A percentile compares a stretch with the other conserved stretches of the same genome.
Conservation (phyloP, 2,329 filamentous ascomycete species). For the Huntiella omanensis region DNA sequence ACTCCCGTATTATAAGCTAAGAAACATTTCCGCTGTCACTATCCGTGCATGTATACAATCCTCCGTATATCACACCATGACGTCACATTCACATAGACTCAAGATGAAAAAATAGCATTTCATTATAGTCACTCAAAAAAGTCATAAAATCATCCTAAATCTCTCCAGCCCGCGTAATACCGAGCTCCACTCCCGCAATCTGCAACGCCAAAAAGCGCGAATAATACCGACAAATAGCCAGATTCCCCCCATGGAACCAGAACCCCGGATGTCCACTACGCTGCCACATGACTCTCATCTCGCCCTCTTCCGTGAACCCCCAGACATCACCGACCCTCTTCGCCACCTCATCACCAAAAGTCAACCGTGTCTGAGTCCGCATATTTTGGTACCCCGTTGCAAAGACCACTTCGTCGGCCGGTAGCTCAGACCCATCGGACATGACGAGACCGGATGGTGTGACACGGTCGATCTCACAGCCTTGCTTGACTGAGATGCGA, state of each 20-base stretch:
- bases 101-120: not conserved
- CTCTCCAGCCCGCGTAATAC: conserved; percentile 19
- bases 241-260: conserved; percentile 47
- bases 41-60: too few relatives aligned
- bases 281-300: conserved; percentile 39
- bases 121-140: not conserved
- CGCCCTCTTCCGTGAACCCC: conserved; percentile 39
- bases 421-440: conserved; percentile 34
- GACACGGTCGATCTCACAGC: conserved; percentile 34
- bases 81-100: not conserved
- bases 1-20: too few relatives aligned
- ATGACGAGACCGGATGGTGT: conserved; percentile 26
- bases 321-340: conserved; percentile 40
- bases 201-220: conserved; percentile 35
- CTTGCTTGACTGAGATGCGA: conserved; percentile 43
- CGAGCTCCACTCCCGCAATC: conserved; percentile 28
- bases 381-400: conserved; percentile 52
- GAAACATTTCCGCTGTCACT: too few relatives aligned
- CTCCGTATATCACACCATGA: not conserved
- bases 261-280: conserved; percentile 42
- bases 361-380: conserved; percentile 38
- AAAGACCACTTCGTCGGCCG: conserved; percentile 44
- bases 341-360: conserved; percentile 43
- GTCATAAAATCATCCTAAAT: not conserved
- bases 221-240: conserved; percentile 42